These are phyloP conservation scores for Zea mays DNA, from an alignment of 176 grass and related monocot species.

Conservation along the genomic window DNA sequence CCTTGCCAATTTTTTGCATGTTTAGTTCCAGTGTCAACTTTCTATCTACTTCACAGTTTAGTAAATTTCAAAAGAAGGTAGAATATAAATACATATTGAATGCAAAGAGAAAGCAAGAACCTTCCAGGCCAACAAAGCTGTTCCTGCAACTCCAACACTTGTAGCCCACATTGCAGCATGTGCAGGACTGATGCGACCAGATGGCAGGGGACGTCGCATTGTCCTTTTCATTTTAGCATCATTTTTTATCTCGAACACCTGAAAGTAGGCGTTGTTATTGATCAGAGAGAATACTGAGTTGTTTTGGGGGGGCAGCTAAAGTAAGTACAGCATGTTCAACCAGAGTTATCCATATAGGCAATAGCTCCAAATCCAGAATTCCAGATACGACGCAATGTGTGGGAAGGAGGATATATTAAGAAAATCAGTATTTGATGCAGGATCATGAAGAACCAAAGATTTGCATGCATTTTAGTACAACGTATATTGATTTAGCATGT, in stretches of 20 bases:
- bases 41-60: not conserved
- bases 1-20: conserved; percentile 54
- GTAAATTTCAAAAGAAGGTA: conserved; percentile 6
- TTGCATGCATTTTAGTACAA: not conserved
- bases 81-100: not conserved
- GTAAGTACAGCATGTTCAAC: conserved; percentile 19
- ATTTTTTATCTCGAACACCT: conserved; percentile 89
- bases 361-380: too few relatives aligned
- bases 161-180: conserved; percentile 95
- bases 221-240: conserved; percentile 96
- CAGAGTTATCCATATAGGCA: not conserved
- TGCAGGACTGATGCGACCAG: conserved; percentile 66
- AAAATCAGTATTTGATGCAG: not conserved
- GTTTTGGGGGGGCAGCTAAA: not conserved
- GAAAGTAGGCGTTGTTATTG: conserved; percentile 14
- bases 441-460: conserved; percentile 7
- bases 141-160: conserved; percentile 78
- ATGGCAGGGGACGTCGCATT: conserved; percentile 69
- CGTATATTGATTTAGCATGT: conserved; percentile 21
- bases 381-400: conserved; percentile 7
- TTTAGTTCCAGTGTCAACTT: conserved; percentile 47
- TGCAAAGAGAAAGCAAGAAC: conserved; percentile 49
- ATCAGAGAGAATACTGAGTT: conserved; percentile 4
- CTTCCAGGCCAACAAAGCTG: conserved; percentile 78
- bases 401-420: not conserved